Evolutionary conservation across 1,284 basidiomycete species (phyloP), one percentile per base, ranked within the genome.

Genomic region (Hypsizygus ulmarius): DNA sequence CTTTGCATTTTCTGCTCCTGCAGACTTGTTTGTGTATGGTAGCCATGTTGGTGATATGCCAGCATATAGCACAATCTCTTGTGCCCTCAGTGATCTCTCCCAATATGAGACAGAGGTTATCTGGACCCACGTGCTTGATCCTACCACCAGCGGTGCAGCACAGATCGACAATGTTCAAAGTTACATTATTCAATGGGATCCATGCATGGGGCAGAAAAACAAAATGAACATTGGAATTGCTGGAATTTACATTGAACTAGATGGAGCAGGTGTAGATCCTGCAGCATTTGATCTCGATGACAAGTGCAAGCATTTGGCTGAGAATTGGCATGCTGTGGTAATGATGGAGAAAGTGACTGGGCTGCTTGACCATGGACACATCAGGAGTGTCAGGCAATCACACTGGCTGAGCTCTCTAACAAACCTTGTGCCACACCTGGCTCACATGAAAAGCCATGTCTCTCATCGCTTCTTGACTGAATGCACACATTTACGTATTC

Each of bases 361-460:
- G 0, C 15, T 58, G 10, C 57, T 68, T 15, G 61, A 70, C 48
- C 42, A 52, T 4, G 21, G 32, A 7, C 65, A 67, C 42, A 14
- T 64, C 9, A 51, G 61, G 16, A 41, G 21, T 11, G 52, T 67
- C 12, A 50, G 58, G 3, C 21, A 50, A 1, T 43, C 67, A 1
- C 66, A 69, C 9, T 67, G 60, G 56, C 39, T 68, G 0, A 36
- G 51, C 11, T 45, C 49, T 1, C 53, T 68, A 3, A 40, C 53
- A 3, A 41, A 54, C 16, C 56, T 63, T 28, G 51, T 70, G 19
- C 66, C 66, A 0, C 38, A 59, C 15, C 57, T 67, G 0, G 32
- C 38, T 2, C 27, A 54, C 16, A 51, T 52, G 25, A 55, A 59
- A 36, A 18, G 44, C 0, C 48, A 62, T 4, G 39, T 67, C 10